phyloP scores from a whole-genome alignment of 2,329 filamentous ascomycete genomes.

The Phaeosphaeriaceae sp. region DNA sequence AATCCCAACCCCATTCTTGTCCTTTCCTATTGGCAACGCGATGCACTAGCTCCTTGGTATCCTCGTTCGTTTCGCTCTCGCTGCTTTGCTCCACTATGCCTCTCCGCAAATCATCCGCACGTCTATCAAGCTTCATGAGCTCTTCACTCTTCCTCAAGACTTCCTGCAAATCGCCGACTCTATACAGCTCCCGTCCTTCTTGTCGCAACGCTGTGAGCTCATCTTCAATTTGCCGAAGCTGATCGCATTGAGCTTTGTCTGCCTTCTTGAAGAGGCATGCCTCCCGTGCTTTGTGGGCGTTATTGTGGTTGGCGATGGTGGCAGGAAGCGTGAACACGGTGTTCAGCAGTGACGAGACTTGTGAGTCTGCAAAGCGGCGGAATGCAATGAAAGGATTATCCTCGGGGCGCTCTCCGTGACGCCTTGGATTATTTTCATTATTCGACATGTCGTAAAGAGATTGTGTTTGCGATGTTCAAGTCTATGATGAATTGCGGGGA shows the following conservation, averaged over 20 bases:
- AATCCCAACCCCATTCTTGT: constrained; percentile 44
- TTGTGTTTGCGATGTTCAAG: constrained; percentile 8
- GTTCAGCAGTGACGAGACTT: constrained; percentile 62
- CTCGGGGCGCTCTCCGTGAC: constrained; percentile 25
- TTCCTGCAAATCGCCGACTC: constrained; percentile 33
- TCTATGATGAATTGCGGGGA: constrained; percentile 16
- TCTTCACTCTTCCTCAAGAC: constrained; percentile 43
- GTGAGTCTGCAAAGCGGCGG: constrained; percentile 66
- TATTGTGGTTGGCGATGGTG: constrained; percentile 40
- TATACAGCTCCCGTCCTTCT: constrained; percentile 35
- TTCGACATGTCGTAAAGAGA: constrained; percentile 29
- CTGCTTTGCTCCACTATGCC: constrained; percentile 26
- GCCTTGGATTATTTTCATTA: constrained; percentile 20
- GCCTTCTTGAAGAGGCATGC: constrained; percentile 43
- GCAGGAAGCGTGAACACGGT: constrained; percentile 55
- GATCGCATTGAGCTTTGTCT: constrained; percentile 33
- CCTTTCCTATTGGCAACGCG: constrained; percentile 39
- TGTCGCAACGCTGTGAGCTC: constrained; percentile 27
- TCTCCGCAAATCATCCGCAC: constrained; percentile 34
- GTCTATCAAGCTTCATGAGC: constrained; percentile 31
- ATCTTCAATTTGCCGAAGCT: constrained; percentile 31
- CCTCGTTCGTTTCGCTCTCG: constrained; percentile 1
- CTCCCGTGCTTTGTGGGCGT: constrained; percentile 37
- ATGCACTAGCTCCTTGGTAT: constrained; percentile 32
- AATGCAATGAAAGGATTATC: constrained; percentile 66